Evolutionary conservation across 2,329 filamentous ascomycete genomes (phyloP), one percentile per base, ranked within the genome.

Genomic region (Epicoccum nigrum): DNA sequence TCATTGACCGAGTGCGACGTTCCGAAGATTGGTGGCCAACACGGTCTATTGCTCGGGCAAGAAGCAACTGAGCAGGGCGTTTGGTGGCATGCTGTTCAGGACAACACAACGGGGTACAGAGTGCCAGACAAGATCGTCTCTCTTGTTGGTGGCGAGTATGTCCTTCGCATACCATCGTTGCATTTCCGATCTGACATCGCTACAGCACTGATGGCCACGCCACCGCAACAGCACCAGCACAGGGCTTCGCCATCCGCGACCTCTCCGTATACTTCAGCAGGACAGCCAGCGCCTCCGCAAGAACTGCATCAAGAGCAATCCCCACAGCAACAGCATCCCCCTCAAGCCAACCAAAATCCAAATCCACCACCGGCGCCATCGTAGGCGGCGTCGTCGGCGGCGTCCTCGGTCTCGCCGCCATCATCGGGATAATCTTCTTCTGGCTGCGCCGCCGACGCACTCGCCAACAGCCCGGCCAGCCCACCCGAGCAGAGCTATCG

Each of bases 11-110:
- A 71, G 6, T 86, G 83, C 56, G 83, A 86, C 58, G 72, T 72
- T n/a, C 74, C 76, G 0, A 70, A 70, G 7, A 74, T 79, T 28
- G 83, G 77, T 72, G 82, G 79, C 5, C 77, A 77, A 7, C 82
- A 85, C 64, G 80, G 81, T 51, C 62, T 80, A 20, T 75, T 83
- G 56, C 69, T 83, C 23, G 78, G 81, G 27, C 68, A 77, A 39
- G 75, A 78, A 31, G 78, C 40, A 8, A 32, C 19, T 20, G 51
- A 55, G 21, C 34, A 55, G 56, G 34, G 45, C 6, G 41, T 68
- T 4, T 67, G 76, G 32, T 69, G 74, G 56, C 54, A 52, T 34
- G 45, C 31, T 4, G 42, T 54, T 1, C 46, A 58, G 19, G 37
- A 53, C 35, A 62, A 59, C 19, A 49, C 52, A 5, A 52, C 43